These are phyloP conservation scores for Cordia subcordata DNA, from an alignment of 257 asterid genomes.

Conservation along the genomic window DNA sequence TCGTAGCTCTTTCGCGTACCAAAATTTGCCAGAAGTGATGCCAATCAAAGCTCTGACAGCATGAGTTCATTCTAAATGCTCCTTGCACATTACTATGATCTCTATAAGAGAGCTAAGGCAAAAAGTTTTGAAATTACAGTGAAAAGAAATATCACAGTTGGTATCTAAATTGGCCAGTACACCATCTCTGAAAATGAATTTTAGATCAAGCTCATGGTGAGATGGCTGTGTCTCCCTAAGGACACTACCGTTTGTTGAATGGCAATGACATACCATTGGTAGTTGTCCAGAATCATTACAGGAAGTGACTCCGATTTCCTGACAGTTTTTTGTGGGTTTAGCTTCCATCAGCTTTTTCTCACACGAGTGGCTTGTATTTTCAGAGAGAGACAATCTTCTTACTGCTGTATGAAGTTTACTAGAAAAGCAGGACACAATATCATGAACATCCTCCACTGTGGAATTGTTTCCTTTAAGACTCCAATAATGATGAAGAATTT, in stretches of 20 bases:
- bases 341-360: slow-evolving; percentile 14
- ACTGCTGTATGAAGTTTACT: slow-evolving; percentile 59
- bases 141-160: slow-evolving; percentile 37
- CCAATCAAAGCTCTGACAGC: slow-evolving; percentile 17
- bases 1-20: slow-evolving; percentile 13
- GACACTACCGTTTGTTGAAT: slow-evolving; percentile 19
- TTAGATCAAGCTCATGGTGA: slow-evolving; percentile 20
- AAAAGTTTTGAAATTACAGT: slow-evolving; percentile 71
- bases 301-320: slow-evolving; percentile 14
- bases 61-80: slow-evolving; percentile 16
- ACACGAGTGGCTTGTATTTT: slow-evolving; percentile 11
- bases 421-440: slow-evolving; percentile 64
- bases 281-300: slow-evolving; percentile 17
- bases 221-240: slow-evolving; percentile 12
- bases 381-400: slow-evolving; percentile 31
- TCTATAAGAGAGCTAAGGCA: slow-evolving; percentile 84
- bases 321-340: slow-evolving; percentile 13
- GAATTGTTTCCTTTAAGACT: slow-evolving; percentile 28
- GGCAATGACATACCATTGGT: slow-evolving; percentile 55
- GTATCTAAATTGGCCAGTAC: slow-evolving; percentile 41
- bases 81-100: slow-evolving; percentile 51
- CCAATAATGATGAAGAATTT: slow-evolving; percentile 37
- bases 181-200: slow-evolving; percentile 56
- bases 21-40: slow-evolving; percentile 33
- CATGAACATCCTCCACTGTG: slow-evolving; percentile 62